Percentiles rank a stretch among this genome's conserved stretches.
Conservation (phyloP, 306 rosid species). For the Acacia crassicarpa region DNA sequence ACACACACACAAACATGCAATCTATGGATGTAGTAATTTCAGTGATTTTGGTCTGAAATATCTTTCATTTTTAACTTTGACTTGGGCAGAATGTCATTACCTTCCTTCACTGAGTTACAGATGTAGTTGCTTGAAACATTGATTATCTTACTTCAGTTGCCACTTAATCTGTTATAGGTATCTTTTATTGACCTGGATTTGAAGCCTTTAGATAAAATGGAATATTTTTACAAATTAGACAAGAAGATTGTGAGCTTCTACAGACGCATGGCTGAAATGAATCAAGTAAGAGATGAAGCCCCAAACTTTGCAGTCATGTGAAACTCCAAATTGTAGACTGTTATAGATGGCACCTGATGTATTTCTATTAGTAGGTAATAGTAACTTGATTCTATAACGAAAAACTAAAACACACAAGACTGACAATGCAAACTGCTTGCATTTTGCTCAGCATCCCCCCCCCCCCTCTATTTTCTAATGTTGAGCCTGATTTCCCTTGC, state of each 20-base stretch:
- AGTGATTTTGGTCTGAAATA: conserved; percentile 17
- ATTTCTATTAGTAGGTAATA: conserved; percentile 33
- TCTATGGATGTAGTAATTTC: conserved; percentile 1
- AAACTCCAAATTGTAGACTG: conserved; percentile 35
- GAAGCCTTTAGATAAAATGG: conserved; percentile 82
- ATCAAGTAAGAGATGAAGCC: conserved; percentile 45
- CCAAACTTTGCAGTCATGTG: conserved; percentile 31
- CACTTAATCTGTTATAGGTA: conserved; percentile 50
- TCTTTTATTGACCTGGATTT: conserved; percentile 87
- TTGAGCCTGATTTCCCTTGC: not conserved
- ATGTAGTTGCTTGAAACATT: conserved; percentile 23
- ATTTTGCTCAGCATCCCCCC: conserved; percentile 8
- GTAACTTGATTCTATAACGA: conserved; percentile 25
- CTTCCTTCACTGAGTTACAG: conserved; percentile 4
- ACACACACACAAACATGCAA: not conserved
- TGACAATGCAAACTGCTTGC: conserved; percentile 28
- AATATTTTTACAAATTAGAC: conserved; percentile 82
- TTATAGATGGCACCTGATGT: conserved; percentile 39
- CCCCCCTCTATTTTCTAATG: not conserved
- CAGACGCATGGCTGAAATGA: conserved; percentile 51
- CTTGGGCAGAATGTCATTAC: not conserved
- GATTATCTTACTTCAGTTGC: conserved; percentile 32
- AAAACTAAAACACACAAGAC: conserved; percentile 18
- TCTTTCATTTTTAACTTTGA: not conserved
- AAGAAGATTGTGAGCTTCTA: conserved; percentile 82